Conservation (phyloP, 2,329 filamentous ascomycete genomes). For the Thelonectria olida region DNA sequence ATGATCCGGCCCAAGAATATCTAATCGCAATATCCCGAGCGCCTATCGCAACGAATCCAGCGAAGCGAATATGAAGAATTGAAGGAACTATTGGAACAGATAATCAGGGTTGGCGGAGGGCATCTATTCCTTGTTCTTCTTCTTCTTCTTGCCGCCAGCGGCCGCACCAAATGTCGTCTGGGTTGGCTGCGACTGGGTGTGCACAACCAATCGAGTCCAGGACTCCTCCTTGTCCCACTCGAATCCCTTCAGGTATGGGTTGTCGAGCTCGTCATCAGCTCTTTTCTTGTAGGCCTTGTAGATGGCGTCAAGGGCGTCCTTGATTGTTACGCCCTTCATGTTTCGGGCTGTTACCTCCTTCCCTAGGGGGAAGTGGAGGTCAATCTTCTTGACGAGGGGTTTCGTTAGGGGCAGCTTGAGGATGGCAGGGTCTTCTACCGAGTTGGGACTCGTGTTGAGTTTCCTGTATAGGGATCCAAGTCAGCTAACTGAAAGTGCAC, state of each 20-base stretch:
- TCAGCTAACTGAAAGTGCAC: constrained; percentile 20
- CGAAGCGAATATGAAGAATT: constrained; percentile 50
- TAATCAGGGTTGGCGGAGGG: constrained; percentile 39
- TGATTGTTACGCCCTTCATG: constrained; percentile 94
- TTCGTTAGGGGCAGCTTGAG: constrained; percentile 83
- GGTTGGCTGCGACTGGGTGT: constrained; percentile 78
- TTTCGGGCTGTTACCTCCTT: constrained; percentile 90
- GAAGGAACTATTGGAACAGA: constrained; percentile 53
- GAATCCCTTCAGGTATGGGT: constrained; percentile 90
- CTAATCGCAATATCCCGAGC: constrained; percentile 55
- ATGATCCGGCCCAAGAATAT: constrained; percentile 49
- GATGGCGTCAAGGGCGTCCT: constrained; percentile 95
- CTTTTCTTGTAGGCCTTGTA: constrained; percentile 97
- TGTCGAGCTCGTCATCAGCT: constrained; percentile 89
- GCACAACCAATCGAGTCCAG: constrained; percentile 87
- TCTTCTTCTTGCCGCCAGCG: constrained; percentile 71
- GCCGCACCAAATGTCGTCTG: constrained; percentile 53
- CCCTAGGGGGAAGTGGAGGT: constrained; percentile 89
- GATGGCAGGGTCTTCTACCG: constrained; percentile 83
- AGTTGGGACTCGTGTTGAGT: constrained; percentile 84
- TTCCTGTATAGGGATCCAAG: constrained; percentile 70
- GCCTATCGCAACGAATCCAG: constrained; percentile 52
- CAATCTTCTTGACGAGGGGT: constrained; percentile 92
- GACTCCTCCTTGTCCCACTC: constrained; percentile 96
- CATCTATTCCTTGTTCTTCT: constrained; percentile 71